Base-by-base conservation (phyloP, 495 filamentous ascomycete species). In the Melanomma pulvis-pyrius region DNA sequence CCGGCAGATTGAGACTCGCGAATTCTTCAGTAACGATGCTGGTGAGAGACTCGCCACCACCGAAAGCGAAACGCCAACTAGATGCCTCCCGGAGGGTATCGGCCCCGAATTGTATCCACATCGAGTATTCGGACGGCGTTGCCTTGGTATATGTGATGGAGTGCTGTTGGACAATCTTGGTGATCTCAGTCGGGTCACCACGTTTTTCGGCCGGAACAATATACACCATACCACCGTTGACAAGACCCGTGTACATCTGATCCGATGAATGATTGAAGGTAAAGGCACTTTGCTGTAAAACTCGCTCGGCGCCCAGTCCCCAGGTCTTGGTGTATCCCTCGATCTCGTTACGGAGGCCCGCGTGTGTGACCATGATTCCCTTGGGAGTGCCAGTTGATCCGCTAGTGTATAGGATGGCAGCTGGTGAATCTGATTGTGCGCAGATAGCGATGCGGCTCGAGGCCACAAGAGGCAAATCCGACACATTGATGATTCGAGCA, bases 401-500 rank as follows among this genome's bases (percentile, higher is more conserved):
- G 25, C 48, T 50, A 24, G 48, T 50, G 25, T 50, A 50, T 2
- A 50, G 25, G 25, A 50, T 50, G 25, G 21, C 21, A 12, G 48
- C 48, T 9, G 48, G 48, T 17, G n/a, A 44, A 2, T 44, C 39
- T 44, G 39, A 44, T 15, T 44, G 39, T 12, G 26, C 22, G 26
- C 29, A 19, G 22, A 9, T 54, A 3, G 51, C 29, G 26, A 54
- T 19, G 25, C 26, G 17, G 19, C 1, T 15, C 12, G 32, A 57
- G 1, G 19, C 30, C 6, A 21, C 9, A 15, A 6, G 15, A 39
- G 53, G 28, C 8, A 57, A 3, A 12, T 24, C 30, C 25, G 51
- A 54, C 17, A 63, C 59, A 46, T 54, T 46, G 22, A 63, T 36
- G 19, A 32, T 25, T 22, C 26, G 13, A 21, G 50, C 6, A 24